Conservation (phyloP, 164 flowering plant species). For the Paratinospora sagittata region DNA sequence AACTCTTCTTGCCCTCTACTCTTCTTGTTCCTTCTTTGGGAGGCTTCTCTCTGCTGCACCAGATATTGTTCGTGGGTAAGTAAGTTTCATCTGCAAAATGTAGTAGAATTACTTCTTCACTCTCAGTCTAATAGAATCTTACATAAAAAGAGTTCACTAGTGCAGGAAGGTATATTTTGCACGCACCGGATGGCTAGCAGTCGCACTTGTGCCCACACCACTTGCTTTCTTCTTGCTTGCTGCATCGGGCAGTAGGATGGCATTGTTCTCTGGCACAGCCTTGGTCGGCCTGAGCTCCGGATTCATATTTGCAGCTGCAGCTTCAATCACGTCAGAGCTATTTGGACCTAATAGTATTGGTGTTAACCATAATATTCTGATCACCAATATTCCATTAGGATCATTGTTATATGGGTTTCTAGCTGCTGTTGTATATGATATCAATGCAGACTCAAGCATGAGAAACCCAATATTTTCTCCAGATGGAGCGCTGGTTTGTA, state of each 20-base stretch:
- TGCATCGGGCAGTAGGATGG: conserved; percentile 24
- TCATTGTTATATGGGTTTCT: conserved; percentile 74
- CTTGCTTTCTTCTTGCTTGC: conserved; percentile 72
- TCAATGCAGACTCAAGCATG: conserved; percentile 25
- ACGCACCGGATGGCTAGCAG: conserved; percentile 81
- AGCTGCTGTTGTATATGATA: conserved; percentile 74
- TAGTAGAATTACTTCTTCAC: not conserved
- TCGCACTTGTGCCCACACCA: conserved; percentile 79
- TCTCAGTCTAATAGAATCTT: not conserved
- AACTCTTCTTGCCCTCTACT: conserved; percentile 62
- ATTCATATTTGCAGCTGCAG: conserved; percentile 92
- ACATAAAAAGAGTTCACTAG: not conserved
- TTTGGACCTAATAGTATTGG: conserved; percentile 83
- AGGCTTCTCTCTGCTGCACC: conserved; percentile 85
- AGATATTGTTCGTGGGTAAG: conserved; percentile 79
- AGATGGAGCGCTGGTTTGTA: conserved; percentile 42
- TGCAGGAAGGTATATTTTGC: conserved; percentile 87
- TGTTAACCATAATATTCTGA: conserved; percentile 90
- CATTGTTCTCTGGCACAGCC: conserved; percentile 59
- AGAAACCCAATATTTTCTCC: not conserved
- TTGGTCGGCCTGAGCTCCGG: conserved; percentile 85
- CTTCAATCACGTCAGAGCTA: conserved; percentile 83
- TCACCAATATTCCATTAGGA: conserved; percentile 87
- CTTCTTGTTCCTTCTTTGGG: conserved; percentile 96
- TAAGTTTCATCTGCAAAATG: conserved; percentile 12